These are phyloP conservation scores for Sugiyamaella boreocaroliniensis DNA, from an alignment of 805 yeast species.

Conservation along the genomic window DNA sequence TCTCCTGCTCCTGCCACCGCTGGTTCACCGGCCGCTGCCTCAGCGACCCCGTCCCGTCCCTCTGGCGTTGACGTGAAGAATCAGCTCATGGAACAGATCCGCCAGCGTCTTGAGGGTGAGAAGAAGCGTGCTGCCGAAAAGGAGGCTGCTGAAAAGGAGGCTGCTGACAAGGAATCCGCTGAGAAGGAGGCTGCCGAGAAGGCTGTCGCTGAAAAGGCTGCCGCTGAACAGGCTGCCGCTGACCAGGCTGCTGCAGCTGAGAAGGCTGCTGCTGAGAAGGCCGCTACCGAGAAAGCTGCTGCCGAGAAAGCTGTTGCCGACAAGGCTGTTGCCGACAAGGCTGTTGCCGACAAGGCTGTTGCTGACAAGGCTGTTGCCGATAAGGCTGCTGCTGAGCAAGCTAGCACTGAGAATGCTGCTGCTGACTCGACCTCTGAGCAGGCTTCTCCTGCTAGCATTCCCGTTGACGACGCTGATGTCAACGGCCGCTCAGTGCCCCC, in stretches of 20 bases:
- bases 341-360: conserved; percentile 10
- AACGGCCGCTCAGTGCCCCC: background rate
- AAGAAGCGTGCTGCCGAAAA: conserved; percentile 14
- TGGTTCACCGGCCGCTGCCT: conserved; percentile 7
- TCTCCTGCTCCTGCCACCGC: background rate
- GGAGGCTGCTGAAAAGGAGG: conserved; percentile 18
- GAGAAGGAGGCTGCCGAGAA: conserved; percentile 10
- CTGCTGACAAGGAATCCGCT: conserved; percentile 12
- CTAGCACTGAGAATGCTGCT: conserved; percentile 7
- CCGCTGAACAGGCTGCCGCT: conserved; percentile 6
- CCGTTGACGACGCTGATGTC: conserved; percentile 9
- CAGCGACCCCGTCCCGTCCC: conserved; percentile 4
- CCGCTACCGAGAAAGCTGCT: conserved; percentile 8
- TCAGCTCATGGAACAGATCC: conserved; percentile 17
- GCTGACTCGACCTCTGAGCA: conserved; percentile 12
- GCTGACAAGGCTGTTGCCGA: conserved; percentile 2
- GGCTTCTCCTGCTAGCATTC: background rate
- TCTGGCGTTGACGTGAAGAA: conserved; percentile 11
- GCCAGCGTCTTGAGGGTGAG: conserved; percentile 12
- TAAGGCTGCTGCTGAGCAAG: conserved; percentile 1
- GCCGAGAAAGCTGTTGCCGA: conserved; percentile 19
- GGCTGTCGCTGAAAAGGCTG: background rate
- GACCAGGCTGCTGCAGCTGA: conserved; percentile 1
- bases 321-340: conserved; percentile 14
- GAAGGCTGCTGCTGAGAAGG: conserved; percentile 3